Evolutionary conservation across 345 rosid genomes (phyloP).

Genomic region (Euphorbia pulcherrima): DNA sequence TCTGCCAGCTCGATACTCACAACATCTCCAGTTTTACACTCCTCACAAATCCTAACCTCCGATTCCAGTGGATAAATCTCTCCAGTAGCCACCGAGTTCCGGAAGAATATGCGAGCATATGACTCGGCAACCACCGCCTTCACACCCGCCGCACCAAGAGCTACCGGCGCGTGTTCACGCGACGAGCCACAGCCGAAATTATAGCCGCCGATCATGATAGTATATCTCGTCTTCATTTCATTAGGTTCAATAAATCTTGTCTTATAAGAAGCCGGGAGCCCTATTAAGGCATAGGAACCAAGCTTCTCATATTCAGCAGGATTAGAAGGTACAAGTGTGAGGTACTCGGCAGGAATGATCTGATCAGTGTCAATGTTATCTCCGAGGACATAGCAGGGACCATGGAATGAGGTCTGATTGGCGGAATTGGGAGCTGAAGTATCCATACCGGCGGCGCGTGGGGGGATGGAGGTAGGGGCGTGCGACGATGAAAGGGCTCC

Average conservation of each 20-base stretch:
- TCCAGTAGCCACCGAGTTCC: slow-evolving; percentile 86
- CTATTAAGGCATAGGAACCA: slow-evolving; percentile 72
- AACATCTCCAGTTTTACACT: slow-evolving; percentile 76
- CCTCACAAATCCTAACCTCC: slow-evolving; percentile 77
- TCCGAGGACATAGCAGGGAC: slow-evolving; percentile 84
- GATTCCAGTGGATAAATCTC: slow-evolving; percentile 78
- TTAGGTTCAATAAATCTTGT: slow-evolving; percentile 57
- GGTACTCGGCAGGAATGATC: slow-evolving; percentile 86
- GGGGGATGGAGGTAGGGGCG: background rate
- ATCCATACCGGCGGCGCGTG: slow-evolving; percentile 35
- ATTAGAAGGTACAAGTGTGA: slow-evolving; percentile 81
- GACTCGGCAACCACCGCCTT: slow-evolving; percentile 77
- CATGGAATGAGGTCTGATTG: slow-evolving; percentile 49
- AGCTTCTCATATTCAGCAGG: slow-evolving; percentile 80
- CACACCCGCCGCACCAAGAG: slow-evolving; percentile 84
- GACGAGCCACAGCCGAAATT: slow-evolving; percentile 96
- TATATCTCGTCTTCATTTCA: slow-evolving; percentile 57
- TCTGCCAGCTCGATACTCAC: slow-evolving; percentile 63
- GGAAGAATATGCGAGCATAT: slow-evolving; percentile 81
- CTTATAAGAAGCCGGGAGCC: slow-evolving; percentile 65
- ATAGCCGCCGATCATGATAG: slow-evolving; percentile 71
- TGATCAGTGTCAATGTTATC: slow-evolving; percentile 98
- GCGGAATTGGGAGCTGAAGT: slow-evolving; percentile 14
- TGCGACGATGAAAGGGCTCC: slow-evolving; percentile 11
- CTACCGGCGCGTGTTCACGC: slow-evolving; percentile 93